Percentiles rank a stretch among this genome's conserved stretches.
These are phyloP conservation scores for Aspergillus conjunctus DNA, from an alignment of 495 filamentous ascomycete genomes.

Conservation along the genomic window DNA sequence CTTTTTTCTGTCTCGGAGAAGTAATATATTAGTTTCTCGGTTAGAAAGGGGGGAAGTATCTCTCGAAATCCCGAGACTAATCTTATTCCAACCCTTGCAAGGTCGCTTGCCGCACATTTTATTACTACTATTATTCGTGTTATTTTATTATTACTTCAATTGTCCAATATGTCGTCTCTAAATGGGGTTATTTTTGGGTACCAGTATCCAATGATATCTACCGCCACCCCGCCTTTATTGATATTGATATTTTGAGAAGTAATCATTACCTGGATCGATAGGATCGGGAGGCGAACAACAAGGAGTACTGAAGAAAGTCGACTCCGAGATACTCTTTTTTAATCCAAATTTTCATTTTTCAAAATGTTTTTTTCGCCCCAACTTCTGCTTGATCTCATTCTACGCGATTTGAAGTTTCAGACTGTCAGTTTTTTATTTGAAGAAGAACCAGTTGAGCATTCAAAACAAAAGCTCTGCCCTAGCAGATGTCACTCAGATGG, in stretches of 20 bases:
- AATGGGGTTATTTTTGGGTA: neutral
- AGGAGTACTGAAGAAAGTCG: no score
- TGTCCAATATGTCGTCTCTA: neutral
- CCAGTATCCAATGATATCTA: neutral
- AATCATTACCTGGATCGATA: neutral
- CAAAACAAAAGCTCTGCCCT: conserved; percentile 15
- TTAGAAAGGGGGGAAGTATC: neutral
- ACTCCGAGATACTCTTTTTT: neutral
- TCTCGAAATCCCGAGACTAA: neutral
- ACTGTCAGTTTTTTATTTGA: neutral
- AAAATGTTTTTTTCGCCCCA: neutral
- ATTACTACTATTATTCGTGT: no score
- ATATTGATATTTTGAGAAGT: neutral
- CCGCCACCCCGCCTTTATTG: neutral
- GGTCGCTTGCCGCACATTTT: no score
- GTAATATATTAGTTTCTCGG: neutral
- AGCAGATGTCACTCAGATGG: conserved; percentile 14
- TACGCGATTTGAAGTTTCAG: neutral
- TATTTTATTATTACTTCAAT: no score
- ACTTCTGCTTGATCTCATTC: neutral
- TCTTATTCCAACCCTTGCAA: neutral
- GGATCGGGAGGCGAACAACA: neutral
- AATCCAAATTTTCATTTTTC: neutral
- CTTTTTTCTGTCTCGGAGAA: neutral
- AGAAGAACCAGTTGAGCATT: neutral